Percentiles rank a stretch among this genome's conserved stretches.
Evolutionary conservation across 257 asterid genomes (phyloP).

Genomic region (Ilex aquifolium): DNA sequence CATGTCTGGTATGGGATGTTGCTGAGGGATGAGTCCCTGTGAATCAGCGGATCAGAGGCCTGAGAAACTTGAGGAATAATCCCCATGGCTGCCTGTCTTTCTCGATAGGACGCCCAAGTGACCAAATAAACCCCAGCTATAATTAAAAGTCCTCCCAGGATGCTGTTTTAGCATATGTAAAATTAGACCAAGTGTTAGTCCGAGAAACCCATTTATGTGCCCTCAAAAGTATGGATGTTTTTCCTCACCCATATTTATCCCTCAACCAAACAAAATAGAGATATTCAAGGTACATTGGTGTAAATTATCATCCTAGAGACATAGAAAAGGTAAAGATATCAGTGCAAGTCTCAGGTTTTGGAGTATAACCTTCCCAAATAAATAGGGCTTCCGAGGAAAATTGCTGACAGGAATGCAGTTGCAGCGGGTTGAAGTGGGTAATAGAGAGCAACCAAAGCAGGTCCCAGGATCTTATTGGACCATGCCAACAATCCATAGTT

Average conservation of each 20-base stretch:
- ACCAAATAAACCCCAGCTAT: constrained; percentile 87
- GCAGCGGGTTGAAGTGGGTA: constrained; percentile 92
- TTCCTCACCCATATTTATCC: background rate
- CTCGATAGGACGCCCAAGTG: constrained; percentile 85
- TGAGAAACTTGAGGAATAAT: constrained; percentile 25
- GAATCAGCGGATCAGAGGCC: constrained; percentile 44
- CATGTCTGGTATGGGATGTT: constrained; percentile 53
- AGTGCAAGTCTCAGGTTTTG: too few species aligned
- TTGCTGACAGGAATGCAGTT: constrained; percentile 69
- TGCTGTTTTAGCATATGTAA: constrained; percentile 39
- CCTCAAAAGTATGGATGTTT: background rate
- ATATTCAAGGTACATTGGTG: too few species aligned
- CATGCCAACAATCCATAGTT: constrained; percentile 86
- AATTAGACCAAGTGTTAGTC: background rate
- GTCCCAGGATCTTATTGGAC: constrained; percentile 88
- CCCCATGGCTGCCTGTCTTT: constrained; percentile 30
- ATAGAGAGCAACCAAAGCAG: constrained; percentile 85
- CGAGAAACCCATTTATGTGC: background rate
- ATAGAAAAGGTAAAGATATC: too few species aligned
- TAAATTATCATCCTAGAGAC: too few species aligned
- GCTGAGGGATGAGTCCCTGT: constrained; percentile 35
- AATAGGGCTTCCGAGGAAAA: constrained; percentile 92
- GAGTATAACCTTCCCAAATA: constrained; percentile 75
- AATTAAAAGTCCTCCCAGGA: constrained; percentile 75
- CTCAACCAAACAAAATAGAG: background rate